These are phyloP conservation scores for Penicillium coffeae DNA, from an alignment of 495 filamentous ascomycete species.

Conservation along the genomic window DNA sequence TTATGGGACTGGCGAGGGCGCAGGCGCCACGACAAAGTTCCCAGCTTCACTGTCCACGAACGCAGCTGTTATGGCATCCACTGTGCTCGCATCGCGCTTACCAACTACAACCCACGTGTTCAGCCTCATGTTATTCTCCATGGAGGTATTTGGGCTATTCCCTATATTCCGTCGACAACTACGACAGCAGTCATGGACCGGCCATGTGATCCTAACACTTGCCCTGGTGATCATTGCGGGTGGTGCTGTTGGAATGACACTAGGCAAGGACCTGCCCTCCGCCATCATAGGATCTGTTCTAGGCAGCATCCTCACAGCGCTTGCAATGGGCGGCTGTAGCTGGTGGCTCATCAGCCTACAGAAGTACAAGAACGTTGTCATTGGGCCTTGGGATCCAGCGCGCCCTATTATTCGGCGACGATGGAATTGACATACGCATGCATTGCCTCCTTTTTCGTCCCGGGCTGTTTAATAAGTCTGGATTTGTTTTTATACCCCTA, in stretches of 20 bases:
- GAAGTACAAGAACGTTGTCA: conserved; percentile 99
- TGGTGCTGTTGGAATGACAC: conserved; percentile 68
- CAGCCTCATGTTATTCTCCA: conserved; percentile 88
- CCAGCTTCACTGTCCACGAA: conserved; percentile 91
- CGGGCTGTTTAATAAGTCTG: neutral
- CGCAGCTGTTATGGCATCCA: conserved; percentile 90
- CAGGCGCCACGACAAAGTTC: conserved; percentile 51
- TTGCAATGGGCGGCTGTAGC: conserved; percentile 88
- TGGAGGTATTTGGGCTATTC: conserved; percentile 95
- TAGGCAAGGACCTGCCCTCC: conserved; percentile 71
- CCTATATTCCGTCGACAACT: conserved; percentile 89
- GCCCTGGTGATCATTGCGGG: conserved; percentile 75
- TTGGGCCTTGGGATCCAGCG: conserved; percentile 96
- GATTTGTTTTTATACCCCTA: conserved; percentile 25
- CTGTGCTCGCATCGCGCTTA: conserved; percentile 83
- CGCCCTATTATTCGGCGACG: conserved; percentile 67
- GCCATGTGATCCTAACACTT: conserved; percentile 73
- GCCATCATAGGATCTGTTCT: conserved; percentile 69
- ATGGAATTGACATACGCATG: conserved; percentile 46
- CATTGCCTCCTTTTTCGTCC: neutral
- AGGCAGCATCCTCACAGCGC: conserved; percentile 61
- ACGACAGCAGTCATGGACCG: conserved; percentile 75
- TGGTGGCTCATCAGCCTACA: conserved; percentile 98
- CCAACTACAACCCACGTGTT: conserved; percentile 92
- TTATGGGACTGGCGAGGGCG: conserved; percentile 65